Evolutionary conservation across 169 alveolate species (phyloP).

Genomic region (Miamiensis avidus): DNA sequence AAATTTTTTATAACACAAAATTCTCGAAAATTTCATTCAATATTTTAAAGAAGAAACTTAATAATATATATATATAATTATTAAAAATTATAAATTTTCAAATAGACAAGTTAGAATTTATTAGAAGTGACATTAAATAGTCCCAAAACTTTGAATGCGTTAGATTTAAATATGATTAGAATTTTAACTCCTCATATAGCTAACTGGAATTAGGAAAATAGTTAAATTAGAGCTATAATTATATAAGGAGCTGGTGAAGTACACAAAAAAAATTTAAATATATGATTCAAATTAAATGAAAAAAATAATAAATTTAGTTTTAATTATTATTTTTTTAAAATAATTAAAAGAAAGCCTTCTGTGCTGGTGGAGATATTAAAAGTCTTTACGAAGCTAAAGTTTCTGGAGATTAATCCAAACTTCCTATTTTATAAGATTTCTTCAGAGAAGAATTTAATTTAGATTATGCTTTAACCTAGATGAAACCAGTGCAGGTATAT

Average conservation of each 20-base stretch:
- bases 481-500: conserved; percentile 59
- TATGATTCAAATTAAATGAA: background rate
- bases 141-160: conserved; percentile 48
- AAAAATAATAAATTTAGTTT: background rate
- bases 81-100: no score
- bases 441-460: conserved; percentile 71
- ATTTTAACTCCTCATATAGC: background rate
- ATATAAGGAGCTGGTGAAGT: conserved; percentile 19
- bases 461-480: conserved; percentile 69
- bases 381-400: conserved; percentile 62
- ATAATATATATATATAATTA: no score
- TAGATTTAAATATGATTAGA: conserved; percentile 37
- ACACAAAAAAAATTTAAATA: conserved; percentile 31
- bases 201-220: conserved; percentile 33
- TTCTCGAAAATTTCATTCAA: no score
- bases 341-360: conserved; percentile 66
- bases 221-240: conserved; percentile 15
- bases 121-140: conserved; percentile 25
- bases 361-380: conserved; percentile 90
- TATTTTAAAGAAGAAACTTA: no score
- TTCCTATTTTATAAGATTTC: conserved; percentile 46
- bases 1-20: no score
- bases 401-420: conserved; percentile 23
- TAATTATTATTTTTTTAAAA: no score
- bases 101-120: background rate